Evolutionary conservation across 768 basidiomycete species (phyloP), one percentile per base, ranked within the genome.

Genomic region (Boletus rubroflammeus): DNA sequence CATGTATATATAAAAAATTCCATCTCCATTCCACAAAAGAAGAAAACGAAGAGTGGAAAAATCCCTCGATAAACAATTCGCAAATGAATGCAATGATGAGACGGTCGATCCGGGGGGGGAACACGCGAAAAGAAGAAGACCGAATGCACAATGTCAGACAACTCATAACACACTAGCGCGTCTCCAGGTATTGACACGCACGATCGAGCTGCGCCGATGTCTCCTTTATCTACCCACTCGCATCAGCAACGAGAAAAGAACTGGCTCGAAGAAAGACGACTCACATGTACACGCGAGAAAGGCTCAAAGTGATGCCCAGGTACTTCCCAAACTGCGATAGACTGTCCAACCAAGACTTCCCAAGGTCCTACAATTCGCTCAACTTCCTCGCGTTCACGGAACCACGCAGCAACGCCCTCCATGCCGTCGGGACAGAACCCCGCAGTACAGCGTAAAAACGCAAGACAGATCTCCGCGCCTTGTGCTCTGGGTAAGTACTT

Each of bases 261-360:
- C 3, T 25, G 11, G 14, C 3, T 4, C 23, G 23, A 25, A 25
- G 2, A 25, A 25, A 25, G 38, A 31, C 15, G 21, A 66, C 80
- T 60, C 54, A 88, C 87, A 62, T 84, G 78, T 9, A 58, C 55
- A 9, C 67, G 55, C 43, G 76, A 71, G 63, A 89, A 88, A 0
- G 79, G 73, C 57, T 78, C 66, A 55, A 88, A 88, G 57, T 89
- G 87, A 64, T 88, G 68, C 0, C 87, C 87, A 0, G 85, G 81
- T 4, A 88, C 80, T 56, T 83, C 79, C 39, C 81, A 63, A 2
- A 78, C 71, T 36, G 75, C 72, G 1, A 86, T 53, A 6, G 62
- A 29, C 9, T 45, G 54, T 5, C 72, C 73, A 0, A 76, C 67
- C 9, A 83, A 56, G 0, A 41, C 57, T 50, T 80, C 76, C 86